These are phyloP conservation scores for Candolleomyces eurysporus DNA, from an alignment of 768 basidiomycete species.

Conservation along the genomic window DNA sequence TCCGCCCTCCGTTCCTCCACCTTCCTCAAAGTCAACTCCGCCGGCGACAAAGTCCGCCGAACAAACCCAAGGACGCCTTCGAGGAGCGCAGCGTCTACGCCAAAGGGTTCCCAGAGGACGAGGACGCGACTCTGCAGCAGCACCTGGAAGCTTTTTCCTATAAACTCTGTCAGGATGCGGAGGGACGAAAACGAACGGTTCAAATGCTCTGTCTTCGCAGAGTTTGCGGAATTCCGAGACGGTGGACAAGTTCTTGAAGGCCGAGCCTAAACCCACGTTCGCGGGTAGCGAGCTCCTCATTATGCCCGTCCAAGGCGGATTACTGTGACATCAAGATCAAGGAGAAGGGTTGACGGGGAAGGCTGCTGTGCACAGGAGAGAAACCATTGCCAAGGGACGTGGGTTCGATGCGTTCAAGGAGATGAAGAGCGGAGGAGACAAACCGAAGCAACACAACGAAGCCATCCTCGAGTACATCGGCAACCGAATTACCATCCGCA, in stretches of 20 bases:
- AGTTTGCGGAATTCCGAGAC: conserved; percentile 73
- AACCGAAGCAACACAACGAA: conserved; percentile 45
- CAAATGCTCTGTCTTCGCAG: conserved; percentile 96
- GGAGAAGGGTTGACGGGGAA: conserved; percentile 83
- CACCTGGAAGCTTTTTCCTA: conserved; percentile 75
- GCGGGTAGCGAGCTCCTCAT: conserved; percentile 71
- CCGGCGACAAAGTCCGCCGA: conserved; percentile 70
- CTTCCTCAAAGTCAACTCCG: conserved; percentile 72
- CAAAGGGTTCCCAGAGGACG: conserved; percentile 77
- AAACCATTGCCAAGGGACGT: conserved; percentile 45
- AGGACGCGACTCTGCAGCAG: conserved; percentile 60
- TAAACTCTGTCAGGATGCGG: conserved; percentile 86
- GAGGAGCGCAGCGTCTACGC: conserved; percentile 88
- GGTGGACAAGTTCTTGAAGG: conserved; percentile 73
- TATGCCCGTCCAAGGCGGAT: conserved; percentile 80
- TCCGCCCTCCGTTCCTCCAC: conserved; percentile 59
- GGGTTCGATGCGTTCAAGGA: conserved; percentile 84
- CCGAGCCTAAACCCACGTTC: conserved; percentile 80
- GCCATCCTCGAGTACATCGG: conserved; percentile 77
- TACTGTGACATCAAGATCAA: conserved; percentile 97
- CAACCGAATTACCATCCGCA: conserved; percentile 59
- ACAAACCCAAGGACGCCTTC: conserved; percentile 71
- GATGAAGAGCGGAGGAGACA: conserved; percentile 31
- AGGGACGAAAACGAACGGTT: conserved; percentile 81
- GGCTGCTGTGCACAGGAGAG: conserved; percentile 58